Evolutionary conservation across 345 rosid species (phyloP).

Genomic region (Salix purpurea): DNA sequence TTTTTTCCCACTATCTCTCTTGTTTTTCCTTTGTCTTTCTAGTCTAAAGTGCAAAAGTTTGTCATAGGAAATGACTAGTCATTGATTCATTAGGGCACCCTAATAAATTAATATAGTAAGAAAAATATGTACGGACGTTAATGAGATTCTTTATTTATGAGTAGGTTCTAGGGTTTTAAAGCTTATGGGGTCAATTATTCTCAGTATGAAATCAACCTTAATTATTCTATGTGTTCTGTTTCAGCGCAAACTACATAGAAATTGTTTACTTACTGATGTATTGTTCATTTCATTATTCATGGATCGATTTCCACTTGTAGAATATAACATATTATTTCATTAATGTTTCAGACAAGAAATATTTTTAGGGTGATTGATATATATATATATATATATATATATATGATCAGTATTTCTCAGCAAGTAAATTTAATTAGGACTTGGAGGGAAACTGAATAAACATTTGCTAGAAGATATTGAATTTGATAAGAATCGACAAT

Average conservation of each 20-base stretch:
- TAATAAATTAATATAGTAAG: background rate
- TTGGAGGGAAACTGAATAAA: background rate
- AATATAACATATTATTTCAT: too few relatives aligned
- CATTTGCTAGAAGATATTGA: background rate
- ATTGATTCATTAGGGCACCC: slow-evolving; percentile 11
- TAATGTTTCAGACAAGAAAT: too few relatives aligned
- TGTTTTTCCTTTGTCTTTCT: slow-evolving; percentile 20
- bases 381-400: too few relatives aligned
- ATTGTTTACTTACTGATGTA: background rate
- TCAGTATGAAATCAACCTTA: background rate
- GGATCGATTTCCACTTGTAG: too few relatives aligned
- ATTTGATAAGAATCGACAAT: background rate
- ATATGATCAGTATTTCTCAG: too few relatives aligned
- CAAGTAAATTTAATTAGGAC: background rate
- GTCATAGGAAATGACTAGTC: slow-evolving; percentile 2
- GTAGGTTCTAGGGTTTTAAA: background rate
- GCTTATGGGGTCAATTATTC: background rate
- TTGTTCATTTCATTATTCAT: too few relatives aligned
- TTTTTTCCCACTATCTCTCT: slow-evolving; percentile 17
- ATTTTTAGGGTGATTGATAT: too few relatives aligned
- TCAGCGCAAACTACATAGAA: background rate
- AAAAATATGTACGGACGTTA: background rate
- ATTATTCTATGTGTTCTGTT: background rate
- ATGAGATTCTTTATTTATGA: background rate
- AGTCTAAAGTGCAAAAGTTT: background rate